Base-by-base conservation (phyloP, 2,329 filamentous ascomycete species). In the Fusarium lyarnte region DNA sequence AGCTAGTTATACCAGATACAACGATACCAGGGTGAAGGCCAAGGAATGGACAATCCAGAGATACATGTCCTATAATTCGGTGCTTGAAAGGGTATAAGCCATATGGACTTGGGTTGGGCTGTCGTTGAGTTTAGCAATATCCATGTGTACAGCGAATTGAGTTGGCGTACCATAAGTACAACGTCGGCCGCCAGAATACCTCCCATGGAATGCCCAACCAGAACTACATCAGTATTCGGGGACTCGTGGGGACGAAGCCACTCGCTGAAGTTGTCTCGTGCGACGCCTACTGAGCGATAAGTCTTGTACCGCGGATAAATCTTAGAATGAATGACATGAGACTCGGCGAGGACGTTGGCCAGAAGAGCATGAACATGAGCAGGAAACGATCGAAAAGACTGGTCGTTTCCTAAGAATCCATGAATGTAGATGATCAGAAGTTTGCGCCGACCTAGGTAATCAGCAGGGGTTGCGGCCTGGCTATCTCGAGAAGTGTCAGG, bases 141-240 rank as follows among this genome's bases (percentile, higher is more conserved):
- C 35, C 17, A 31, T 25, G 12, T 29, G 27, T 19, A 49, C 29
- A 58, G 54, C 41, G 13, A n/a, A n/a, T 8, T 14, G 23, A 21
- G 27, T 54, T 27, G 27, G 53, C 82, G 77, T 76, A 86, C 87
- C 79, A 92, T 87, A 47, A 97, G 84, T 6, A 90, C 90, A 31
- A 97, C 88, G 76, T 98, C 95, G 3, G 93, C 93, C 31, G 92
- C 89, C 31, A 98, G 81, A 29, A 98, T 85, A 3, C 95, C 95
- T 21, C 95, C 95, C 90, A 98, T 95, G 45, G 93, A 97, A 80
- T 97, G 95, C 2, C 95, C 94, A 6, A 97, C 85, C 6, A 98
- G 85, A 25, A 98, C 86, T 5, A 97, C 87, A 83, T 98, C 95
- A 2, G 94, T 94, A 25, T 85, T 88, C 8, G 87, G 83, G 33